Evolutionary conservation across 305 asterid genomes (phyloP).

Genomic region (Nicotiana rustica): DNA sequence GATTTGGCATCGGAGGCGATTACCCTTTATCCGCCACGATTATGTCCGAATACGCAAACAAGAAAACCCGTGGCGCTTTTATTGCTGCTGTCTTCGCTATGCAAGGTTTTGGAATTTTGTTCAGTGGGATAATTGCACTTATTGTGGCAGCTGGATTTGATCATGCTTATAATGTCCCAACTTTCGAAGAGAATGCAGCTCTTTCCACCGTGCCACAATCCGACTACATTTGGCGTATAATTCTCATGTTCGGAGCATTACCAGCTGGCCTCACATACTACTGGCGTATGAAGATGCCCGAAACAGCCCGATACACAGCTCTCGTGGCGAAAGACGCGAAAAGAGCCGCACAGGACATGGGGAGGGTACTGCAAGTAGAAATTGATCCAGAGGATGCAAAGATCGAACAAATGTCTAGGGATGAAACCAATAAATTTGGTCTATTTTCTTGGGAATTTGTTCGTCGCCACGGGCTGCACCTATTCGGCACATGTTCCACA

Average conservation of each 20-base stretch:
- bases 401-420: neutral
- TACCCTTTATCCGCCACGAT: slow-evolving; percentile 59
- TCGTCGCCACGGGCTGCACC: slow-evolving; percentile 46
- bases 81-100: slow-evolving; percentile 57
- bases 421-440: slow-evolving; percentile 36
- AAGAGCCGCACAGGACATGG: slow-evolving; percentile 52
- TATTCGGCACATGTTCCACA: slow-evolving; percentile 47
- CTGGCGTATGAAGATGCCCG: slow-evolving; percentile 63
- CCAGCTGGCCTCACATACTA: slow-evolving; percentile 50
- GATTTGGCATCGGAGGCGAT: slow-evolving; percentile 56
- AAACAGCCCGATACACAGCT: slow-evolving; percentile 57
- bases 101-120: slow-evolving; percentile 52
- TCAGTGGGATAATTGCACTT: slow-evolving; percentile 46
- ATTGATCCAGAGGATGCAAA: slow-evolving; percentile 39
- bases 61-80: slow-evolving; percentile 54
- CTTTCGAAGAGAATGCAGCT: slow-evolving; percentile 33
- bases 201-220: slow-evolving; percentile 45
- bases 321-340: slow-evolving; percentile 48
- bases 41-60: slow-evolving; percentile 60
- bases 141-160: slow-evolving; percentile 31
- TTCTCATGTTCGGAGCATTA: slow-evolving; percentile 53
- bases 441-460: slow-evolving; percentile 43
- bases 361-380: slow-evolving; percentile 47
- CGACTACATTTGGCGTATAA: slow-evolving; percentile 52
- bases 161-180: slow-evolving; percentile 30